These are phyloP conservation scores for Actinidia chinensis DNA, from an alignment of 179 eudicot genomes.

Conservation along the genomic window DNA sequence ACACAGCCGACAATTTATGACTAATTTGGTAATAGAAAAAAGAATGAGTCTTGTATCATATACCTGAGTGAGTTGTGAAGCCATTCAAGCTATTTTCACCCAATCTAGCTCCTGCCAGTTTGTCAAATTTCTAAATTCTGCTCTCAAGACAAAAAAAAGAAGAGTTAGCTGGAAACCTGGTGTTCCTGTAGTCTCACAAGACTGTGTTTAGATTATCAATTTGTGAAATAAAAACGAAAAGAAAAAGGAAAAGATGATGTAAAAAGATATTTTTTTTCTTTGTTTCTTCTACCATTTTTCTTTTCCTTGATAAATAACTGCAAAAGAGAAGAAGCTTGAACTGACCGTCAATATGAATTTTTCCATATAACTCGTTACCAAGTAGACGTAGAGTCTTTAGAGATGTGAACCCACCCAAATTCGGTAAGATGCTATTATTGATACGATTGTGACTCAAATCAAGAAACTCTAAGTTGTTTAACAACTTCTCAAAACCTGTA, in stretches of 20 bases:
- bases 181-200: background rate
- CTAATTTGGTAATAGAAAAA: background rate
- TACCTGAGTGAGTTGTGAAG: slow-evolving; percentile 1
- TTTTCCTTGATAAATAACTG: background rate
- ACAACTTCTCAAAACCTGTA: slow-evolving; percentile 12
- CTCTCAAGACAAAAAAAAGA: background rate
- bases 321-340: background rate
- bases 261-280: background rate
- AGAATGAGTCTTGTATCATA: too few relatives aligned
- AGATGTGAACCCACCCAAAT: background rate
- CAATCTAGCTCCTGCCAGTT: slow-evolving; percentile 1
- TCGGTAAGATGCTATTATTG: background rate
- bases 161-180: background rate
- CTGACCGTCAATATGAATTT: background rate
- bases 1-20: too few relatives aligned
- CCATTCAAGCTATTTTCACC: background rate
- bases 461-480: background rate
- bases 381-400: background rate
- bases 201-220: background rate
- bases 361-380: background rate
- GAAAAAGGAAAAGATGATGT: background rate
- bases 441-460: background rate
- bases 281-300: background rate
- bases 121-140: background rate
- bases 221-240: too few relatives aligned